These are phyloP conservation scores for Microbotryomycetes sp. DNA, from an alignment of 1,284 basidiomycete species.

Conservation along the genomic window DNA sequence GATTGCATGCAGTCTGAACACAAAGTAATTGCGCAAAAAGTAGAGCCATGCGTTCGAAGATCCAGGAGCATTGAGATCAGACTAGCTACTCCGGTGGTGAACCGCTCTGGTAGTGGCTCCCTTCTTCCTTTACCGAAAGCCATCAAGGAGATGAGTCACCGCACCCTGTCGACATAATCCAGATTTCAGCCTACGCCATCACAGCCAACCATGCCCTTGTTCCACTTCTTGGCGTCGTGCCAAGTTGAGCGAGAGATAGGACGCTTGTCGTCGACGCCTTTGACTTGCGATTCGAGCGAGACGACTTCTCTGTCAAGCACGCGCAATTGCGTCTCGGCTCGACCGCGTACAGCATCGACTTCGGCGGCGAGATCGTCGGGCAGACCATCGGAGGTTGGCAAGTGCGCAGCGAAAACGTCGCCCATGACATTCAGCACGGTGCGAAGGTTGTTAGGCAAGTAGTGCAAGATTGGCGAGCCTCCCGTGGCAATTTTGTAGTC, in stretches of 20 bases:
- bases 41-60: background rate
- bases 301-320: constrained; percentile 6
- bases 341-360: constrained; percentile 4
- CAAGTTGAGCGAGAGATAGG: background rate
- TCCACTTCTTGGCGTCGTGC: background rate
- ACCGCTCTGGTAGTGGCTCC: background rate
- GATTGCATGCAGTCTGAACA: background rate
- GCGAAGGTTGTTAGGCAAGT: constrained; percentile 39
- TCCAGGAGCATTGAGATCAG: constrained; percentile 7
- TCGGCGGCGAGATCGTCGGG: background rate
- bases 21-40: background rate
- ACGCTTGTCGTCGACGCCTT: constrained; percentile 6
- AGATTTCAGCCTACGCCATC: constrained; percentile 2
- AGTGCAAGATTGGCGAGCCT: constrained; percentile 37
- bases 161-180: background rate
- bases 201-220: constrained; percentile 10
- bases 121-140: background rate
- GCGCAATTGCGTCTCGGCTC: constrained; percentile 3
- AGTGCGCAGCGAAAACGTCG: constrained; percentile 1
- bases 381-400: constrained; percentile 1
- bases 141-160: background rate
- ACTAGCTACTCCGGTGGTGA: background rate
- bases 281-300: background rate
- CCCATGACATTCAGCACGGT: constrained; percentile 12
- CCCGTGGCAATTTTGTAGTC: constrained; percentile 39